These are phyloP conservation scores for Nakazawaea pomicola DNA, from an alignment of 805 yeast species.

Conservation along the genomic window DNA sequence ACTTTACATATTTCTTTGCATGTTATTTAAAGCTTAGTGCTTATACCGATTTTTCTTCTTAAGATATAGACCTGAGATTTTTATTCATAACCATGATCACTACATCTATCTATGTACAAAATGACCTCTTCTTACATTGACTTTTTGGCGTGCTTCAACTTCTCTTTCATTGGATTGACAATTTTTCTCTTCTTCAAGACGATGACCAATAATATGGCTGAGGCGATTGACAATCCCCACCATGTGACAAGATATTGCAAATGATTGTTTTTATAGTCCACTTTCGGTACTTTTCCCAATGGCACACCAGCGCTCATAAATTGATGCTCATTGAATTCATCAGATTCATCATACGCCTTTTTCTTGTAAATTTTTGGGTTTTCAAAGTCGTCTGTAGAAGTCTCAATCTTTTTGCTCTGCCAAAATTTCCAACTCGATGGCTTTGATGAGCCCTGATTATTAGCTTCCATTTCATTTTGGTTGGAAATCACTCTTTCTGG, in stretches of 20 bases:
- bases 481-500: slow-evolving; percentile 34
- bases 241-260: slow-evolving; percentile 90
- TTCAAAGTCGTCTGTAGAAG: slow-evolving; percentile 2
- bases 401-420: slow-evolving; percentile 10
- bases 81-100: too few species aligned
- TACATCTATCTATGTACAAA: neutral
- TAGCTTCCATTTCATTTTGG: neutral
- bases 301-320: slow-evolving; percentile 84
- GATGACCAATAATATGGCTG: slow-evolving; percentile 58
- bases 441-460: neutral
- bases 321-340: slow-evolving; percentile 33
- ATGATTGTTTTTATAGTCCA: slow-evolving; percentile 84
- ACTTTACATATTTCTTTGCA: too few species aligned
- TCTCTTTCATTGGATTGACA: slow-evolving; percentile 38
- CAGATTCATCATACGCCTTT: slow-evolving; percentile 3
- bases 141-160: slow-evolving; percentile 43
- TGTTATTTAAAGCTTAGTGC: too few species aligned
- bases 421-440: slow-evolving; percentile 27
- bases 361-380: slow-evolving; percentile 9
- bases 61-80: too few species aligned
- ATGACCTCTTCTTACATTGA: slow-evolving; percentile 31
- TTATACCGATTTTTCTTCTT: too few species aligned
- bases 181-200: slow-evolving; percentile 40
- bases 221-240: slow-evolving; percentile 81
- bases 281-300: slow-evolving; percentile 73